Evolutionary conservation across 2,329 filamentous ascomycete genomes (phyloP), one percentile per base, ranked within the genome.

Genomic region (Pseudogymnoascus sp.): DNA sequence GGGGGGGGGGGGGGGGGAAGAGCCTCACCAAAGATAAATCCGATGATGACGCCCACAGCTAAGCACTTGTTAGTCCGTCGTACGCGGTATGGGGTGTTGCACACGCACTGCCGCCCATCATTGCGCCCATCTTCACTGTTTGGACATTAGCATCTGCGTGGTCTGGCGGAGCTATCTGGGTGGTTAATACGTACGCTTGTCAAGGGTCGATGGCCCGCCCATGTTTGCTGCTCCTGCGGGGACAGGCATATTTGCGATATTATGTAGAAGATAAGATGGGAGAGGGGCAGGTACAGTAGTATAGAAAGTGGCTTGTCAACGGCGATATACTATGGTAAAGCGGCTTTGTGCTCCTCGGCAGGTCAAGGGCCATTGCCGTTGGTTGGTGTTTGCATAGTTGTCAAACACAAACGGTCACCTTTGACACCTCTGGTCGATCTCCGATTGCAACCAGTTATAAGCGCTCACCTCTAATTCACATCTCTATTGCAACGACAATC

Each of bases 11-110:
- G 4, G 24, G 22, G 19, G 31, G 38, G 26, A 12, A 16, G 38
- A 59, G 62, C 71, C 81, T 60, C 81, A 96, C 93, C 95, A 71
- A 95, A 96, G 72, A 99, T 96, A 81, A 99, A 98, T 68, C 95
- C 95, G 78, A 99, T 97, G 75, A 96, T 96, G 61, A 90, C 82
- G 66, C 95, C 95, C 66, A 99, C 95, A 77, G 92, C 95, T 98
- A 71, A 12, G 65, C 61, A 65, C 12, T 37, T 63, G 16, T 67
- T 79, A n/a, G 14, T 61, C 40, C 53, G 16, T 43, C n/a, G 22
- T 61, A n/a, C 3, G 3, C 65, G 31, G 38, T 24, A 28, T 41
- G 37, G 35, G 28, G 14, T 41, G 43, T 53, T 63, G 46, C 62
- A 64, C 61, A 85, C 92, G 72, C 89, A 98, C 93, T 96, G 75